A percentile compares a stretch with the other conserved stretches of the same genome.
phyloP scores from a whole-genome alignment of 169 alveolate species.

The Plasmodium cynomolgi region DNA sequence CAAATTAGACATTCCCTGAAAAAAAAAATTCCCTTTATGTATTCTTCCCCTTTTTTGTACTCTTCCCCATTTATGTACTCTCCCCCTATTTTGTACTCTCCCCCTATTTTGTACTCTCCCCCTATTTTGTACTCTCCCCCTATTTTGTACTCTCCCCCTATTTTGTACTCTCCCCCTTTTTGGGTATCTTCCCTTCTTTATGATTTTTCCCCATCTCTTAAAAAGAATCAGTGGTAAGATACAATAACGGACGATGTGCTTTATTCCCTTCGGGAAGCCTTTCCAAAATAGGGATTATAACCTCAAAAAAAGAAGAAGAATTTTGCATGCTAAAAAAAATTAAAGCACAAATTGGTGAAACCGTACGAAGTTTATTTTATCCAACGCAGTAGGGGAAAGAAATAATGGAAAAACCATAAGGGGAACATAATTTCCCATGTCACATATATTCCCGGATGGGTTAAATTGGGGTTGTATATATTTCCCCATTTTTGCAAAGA shows the following conservation, averaged over 20 bases:
- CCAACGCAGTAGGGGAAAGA: background rate
- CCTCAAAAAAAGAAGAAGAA: background rate
- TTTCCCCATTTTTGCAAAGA: background rate
- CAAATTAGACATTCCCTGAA: constrained; percentile 10
- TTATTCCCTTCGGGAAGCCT: background rate
- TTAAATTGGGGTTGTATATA: background rate
- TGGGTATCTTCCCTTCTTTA: background rate
- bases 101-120: too few species aligned
- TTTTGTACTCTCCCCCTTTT: background rate
- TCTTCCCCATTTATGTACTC: too few species aligned
- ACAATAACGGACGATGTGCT: background rate
- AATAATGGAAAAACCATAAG: background rate
- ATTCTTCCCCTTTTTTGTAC: background rate
- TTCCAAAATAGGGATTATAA: background rate
- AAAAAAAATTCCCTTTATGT: background rate
- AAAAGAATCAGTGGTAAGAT: background rate
- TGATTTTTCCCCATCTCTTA: background rate
- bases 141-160: background rate
- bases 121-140: too few species aligned
- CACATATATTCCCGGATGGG: background rate
- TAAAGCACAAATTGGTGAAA: background rate
- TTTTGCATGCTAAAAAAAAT: background rate
- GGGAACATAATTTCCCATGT: background rate
- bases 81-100: too few species aligned
- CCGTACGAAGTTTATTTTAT: background rate